Base-by-base conservation (phyloP, 305 asterid species). In the Caryopteris hybrid region DNA sequence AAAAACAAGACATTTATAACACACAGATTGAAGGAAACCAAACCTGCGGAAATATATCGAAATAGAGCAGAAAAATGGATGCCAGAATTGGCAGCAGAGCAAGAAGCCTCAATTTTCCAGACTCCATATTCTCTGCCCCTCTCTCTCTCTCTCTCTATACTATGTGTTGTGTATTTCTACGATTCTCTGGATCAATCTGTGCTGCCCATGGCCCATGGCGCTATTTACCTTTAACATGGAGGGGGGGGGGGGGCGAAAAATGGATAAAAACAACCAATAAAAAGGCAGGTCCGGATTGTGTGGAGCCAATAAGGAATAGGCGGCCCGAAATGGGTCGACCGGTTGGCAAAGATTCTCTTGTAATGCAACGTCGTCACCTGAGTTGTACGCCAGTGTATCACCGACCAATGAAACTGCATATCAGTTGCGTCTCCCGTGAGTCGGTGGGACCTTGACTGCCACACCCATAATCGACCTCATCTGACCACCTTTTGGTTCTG, bases 81-180 rank as follows among this genome's bases (percentile, higher is more conserved):
- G 79, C 83, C 58, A 91, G 84, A 71, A 89, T 59, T 1, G 97
- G 99, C 68, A 91, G 66, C 69, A 86, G 76, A 72, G 95, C 88
- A 33, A 83, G 51, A 75, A 86, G 43, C 70, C 71, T 73, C 85
- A 75, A 78, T 75, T 83, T 83, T 68, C 80, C 79, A 42, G 86
- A 75, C 71, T 79, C 81, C 98, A 89, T 86, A 18, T 21, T 66
- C 77, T 73, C 76, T 66, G 55, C 67, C 68, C 18, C 77, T 42
- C 64, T 39, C 46, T 55, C 52, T 56, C 67, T 33, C 80, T 31
- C 71, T 71, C 54, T 27, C 68, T 38, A 66, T 18, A 11, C 31
- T 36, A 9, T 10, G 10, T 8, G 8, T 9, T 36, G 41, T 36
- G 10, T 33, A 25, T 25, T 25, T 61, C 43, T 22, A 13, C 43